Evolutionary conservation across 495 filamentous ascomycete genomes (phyloP).

Genomic region (Astrothelium subdiscretum): DNA sequence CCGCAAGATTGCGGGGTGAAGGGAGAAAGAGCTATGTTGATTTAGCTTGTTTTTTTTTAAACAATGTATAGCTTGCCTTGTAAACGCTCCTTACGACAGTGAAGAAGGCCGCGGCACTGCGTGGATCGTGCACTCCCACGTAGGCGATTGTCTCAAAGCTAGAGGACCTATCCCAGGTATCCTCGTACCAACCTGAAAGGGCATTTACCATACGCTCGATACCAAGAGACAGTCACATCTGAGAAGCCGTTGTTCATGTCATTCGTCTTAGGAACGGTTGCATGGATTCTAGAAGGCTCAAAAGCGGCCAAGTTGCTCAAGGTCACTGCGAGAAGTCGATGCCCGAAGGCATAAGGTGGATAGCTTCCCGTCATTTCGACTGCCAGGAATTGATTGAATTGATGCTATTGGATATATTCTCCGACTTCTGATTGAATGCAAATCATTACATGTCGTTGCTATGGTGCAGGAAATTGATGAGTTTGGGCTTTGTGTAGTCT

Average conservation of each 20-base stretch:
- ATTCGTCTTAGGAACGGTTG: not conserved
- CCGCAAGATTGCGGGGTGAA: conserved; percentile 8
- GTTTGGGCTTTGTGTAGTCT: too few species aligned
- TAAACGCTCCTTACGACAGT: conserved; percentile 12
- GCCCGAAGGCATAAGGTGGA: not conserved
- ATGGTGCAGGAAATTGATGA: too few species aligned
- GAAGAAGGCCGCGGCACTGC: conserved; percentile 8
- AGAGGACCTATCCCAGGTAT: not conserved
- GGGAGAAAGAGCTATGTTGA: conserved; percentile 6
- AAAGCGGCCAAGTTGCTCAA: not conserved
- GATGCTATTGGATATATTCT: too few species aligned
- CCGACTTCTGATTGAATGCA: too few species aligned
- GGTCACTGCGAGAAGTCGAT: not conserved
- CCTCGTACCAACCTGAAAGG: not conserved
- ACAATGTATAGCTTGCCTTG: conserved; percentile 6
- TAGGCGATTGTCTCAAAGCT: conserved; percentile 10
- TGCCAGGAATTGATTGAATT: not conserved
- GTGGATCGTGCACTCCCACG: conserved; percentile 10
- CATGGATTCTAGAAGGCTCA: not conserved
- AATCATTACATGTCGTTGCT: too few species aligned
- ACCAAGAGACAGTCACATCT: not conserved
- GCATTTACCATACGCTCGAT: not conserved
- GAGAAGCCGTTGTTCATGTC: not conserved
- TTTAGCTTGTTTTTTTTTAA: not conserved
- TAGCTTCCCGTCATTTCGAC: not conserved